Base-by-base conservation (phyloP, 2,329 filamentous ascomycete species). In the Elsinoe arachidis region DNA sequence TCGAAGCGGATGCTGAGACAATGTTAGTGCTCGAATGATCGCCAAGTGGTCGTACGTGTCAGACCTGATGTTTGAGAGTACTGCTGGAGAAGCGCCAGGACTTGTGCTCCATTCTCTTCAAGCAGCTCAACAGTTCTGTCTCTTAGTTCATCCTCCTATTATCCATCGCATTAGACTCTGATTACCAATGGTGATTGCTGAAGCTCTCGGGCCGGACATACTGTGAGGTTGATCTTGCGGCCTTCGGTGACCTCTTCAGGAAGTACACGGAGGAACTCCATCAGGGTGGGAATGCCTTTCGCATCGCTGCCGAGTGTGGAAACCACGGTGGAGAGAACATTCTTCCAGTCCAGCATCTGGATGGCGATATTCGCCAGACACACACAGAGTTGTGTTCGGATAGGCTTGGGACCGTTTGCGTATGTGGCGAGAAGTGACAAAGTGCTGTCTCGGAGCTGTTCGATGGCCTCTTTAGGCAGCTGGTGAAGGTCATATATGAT, bases 161-260 rank as follows among this genome's bases (percentile, higher is more conserved):
- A 61, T 15, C 55, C 62, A 62, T 69, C 60, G 63, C 49, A 72
- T 74, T 74, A 74, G 72, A 74, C 62, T 70, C 56, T 69, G 58
- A 69, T 63, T 63, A 63, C 60, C 67, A 61, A 63, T 66, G 46
- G 21, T 35, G 34, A 26, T 41, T 23, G 23, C 37, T 35, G 56
- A 12, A 34, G 15, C 26, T 41, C 47, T 11, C 9, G 38, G 72
- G 78, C 78, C 86, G 84, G 81, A 92, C 90, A 78, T 93, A 96
- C 91, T 83, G 90, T 91, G 76, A 99, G 82, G 80, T 90, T 96
- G 81, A 99, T 96, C 79, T 97, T 99, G 76, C 93, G 90, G 76
- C 93, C 93, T 80, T 99, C 92, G 66, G 89, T 97, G 69, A 99
- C 93, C 81, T 99, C 93, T 79, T 99, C 93, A 58, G 93, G 93